Conservation (phyloP, 768 basidiomycete species). For the Jaapia argillacea region DNA sequence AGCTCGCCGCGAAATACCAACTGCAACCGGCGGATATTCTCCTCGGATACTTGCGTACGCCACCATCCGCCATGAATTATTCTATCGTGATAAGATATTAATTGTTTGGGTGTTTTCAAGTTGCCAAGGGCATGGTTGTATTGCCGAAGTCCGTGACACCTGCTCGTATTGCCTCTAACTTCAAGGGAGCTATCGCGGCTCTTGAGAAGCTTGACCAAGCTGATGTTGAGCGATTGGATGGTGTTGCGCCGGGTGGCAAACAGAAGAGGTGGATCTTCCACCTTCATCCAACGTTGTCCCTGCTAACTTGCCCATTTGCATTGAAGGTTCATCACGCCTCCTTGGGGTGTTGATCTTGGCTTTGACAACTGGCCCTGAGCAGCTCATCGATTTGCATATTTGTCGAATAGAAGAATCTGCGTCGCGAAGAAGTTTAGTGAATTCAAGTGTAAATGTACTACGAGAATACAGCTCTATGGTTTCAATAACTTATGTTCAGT, state of each 20-base stretch:
- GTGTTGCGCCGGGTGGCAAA: conserved; percentile 46
- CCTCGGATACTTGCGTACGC: conserved; percentile 51
- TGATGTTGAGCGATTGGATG: conserved; percentile 49
- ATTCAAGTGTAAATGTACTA: too few species aligned
- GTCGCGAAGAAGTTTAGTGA: too few species aligned
- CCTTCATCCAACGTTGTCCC: too few species aligned
- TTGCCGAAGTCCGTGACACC: conserved; percentile 76
- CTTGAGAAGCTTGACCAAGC: conserved; percentile 32
- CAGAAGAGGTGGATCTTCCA: conserved; percentile 64
- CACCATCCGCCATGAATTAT: background rate
- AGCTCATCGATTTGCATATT: background rate
- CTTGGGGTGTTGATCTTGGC: conserved; percentile 62
- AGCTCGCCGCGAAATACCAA: conserved; percentile 49
- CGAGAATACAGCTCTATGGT: too few species aligned
- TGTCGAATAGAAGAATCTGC: background rate
- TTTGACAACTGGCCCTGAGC: conserved; percentile 51
- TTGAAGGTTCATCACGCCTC: conserved; percentile 57
- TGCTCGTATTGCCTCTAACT: conserved; percentile 52
- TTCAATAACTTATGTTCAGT: too few species aligned
- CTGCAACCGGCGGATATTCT: conserved; percentile 48
- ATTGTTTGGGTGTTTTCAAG: conserved; percentile 20
- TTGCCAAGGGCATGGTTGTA: conserved; percentile 52
- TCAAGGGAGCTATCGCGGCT: conserved; percentile 39
- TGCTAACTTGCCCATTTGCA: too few species aligned
- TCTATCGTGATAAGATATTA: too few species aligned